phyloP scores from a whole-genome alignment of 2,329 filamentous ascomycete genomes.

The Samsoniella hepiali region DNA sequence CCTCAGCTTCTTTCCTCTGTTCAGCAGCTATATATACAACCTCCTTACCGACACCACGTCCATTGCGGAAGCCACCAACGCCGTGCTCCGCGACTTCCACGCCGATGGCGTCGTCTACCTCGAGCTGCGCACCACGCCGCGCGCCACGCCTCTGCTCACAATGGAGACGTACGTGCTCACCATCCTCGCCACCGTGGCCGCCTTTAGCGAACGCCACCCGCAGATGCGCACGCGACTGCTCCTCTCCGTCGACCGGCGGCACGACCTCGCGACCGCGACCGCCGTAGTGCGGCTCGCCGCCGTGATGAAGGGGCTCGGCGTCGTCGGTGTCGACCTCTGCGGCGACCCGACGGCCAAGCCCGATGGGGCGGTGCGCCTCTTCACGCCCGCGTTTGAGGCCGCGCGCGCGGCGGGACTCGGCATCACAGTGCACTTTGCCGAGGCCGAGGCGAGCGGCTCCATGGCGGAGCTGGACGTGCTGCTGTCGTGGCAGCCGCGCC shows the following conservation, averaged over 20 bases:
- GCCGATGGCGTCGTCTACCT: constrained; percentile 72
- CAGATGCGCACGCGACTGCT: constrained; percentile 63
- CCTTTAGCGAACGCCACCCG: constrained; percentile 38
- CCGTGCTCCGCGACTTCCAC: constrained; percentile 64
- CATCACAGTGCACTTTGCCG: constrained; percentile 76
- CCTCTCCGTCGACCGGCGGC: constrained; percentile 69
- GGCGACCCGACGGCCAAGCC: constrained; percentile 60
- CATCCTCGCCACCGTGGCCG: constrained; percentile 61
- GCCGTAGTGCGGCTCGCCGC: constrained; percentile 63
- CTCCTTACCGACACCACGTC: constrained; percentile 63
- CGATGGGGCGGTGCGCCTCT: constrained; percentile 57
- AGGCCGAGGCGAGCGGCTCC: constrained; percentile 56
- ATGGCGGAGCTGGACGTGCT: constrained; percentile 60
- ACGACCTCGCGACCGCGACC: constrained; percentile 56
- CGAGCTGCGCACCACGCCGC: constrained; percentile 77
- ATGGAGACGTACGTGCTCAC: constrained; percentile 62
- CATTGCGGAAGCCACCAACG: constrained; percentile 59
- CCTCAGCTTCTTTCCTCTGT: constrained; percentile 70
- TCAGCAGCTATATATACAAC: constrained; percentile 75
- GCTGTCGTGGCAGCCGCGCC: constrained; percentile 62
- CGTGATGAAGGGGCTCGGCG: constrained; percentile 47
- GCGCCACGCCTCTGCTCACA: constrained; percentile 56
- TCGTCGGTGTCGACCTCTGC: constrained; percentile 76
- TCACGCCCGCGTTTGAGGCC: constrained; percentile 55
- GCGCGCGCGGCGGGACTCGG: constrained; percentile 55